phyloP scores from a whole-genome alignment of 768 basidiomycete species.

The Hemileccinum rubropunctum region DNA sequence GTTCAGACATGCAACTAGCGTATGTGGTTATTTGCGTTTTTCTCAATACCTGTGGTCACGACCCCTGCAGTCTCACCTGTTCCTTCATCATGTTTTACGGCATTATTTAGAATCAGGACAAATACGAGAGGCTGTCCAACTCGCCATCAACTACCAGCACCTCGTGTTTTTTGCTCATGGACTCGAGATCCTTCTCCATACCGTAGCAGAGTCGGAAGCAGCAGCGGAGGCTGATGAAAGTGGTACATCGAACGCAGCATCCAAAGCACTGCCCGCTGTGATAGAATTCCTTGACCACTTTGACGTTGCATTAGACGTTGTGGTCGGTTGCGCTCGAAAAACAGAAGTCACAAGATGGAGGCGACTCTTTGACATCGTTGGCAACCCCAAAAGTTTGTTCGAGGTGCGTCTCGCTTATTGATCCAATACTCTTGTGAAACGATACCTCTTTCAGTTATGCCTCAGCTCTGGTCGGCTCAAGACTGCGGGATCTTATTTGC shows the following conservation, averaged over 20 bases:
- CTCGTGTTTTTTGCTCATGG: conserved; percentile 93
- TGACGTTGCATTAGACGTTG: conserved; percentile 85
- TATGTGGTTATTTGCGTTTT: conserved; percentile 38
- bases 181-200: conserved; percentile 91
- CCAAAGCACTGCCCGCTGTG: conserved; percentile 54
- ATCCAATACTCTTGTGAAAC: neutral
- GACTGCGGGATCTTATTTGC: conserved; percentile 88
- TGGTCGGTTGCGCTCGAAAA: conserved; percentile 94
- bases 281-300: conserved; percentile 95
- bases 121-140: conserved; percentile 74
- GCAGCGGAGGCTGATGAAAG: conserved; percentile 31
- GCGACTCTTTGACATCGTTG: conserved; percentile 84
- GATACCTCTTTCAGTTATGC: conserved; percentile 59
- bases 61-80: conserved; percentile 77
- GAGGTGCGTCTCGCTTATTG: conserved; percentile 53
- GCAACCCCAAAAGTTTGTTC: conserved; percentile 86
- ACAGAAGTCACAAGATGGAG: conserved; percentile 92
- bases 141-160: conserved; percentile 83
- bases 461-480: conserved; percentile 68
- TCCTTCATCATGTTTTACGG: conserved; percentile 86
- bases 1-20: conserved; percentile 89
- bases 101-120: conserved; percentile 68
- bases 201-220: conserved; percentile 85
- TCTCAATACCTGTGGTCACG: neutral
- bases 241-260: conserved; percentile 16